Evolutionary conservation across 2,329 filamentous ascomycete genomes (phyloP), one percentile per base, ranked within the genome.

Genomic region (Ophiostoma ips): DNA sequence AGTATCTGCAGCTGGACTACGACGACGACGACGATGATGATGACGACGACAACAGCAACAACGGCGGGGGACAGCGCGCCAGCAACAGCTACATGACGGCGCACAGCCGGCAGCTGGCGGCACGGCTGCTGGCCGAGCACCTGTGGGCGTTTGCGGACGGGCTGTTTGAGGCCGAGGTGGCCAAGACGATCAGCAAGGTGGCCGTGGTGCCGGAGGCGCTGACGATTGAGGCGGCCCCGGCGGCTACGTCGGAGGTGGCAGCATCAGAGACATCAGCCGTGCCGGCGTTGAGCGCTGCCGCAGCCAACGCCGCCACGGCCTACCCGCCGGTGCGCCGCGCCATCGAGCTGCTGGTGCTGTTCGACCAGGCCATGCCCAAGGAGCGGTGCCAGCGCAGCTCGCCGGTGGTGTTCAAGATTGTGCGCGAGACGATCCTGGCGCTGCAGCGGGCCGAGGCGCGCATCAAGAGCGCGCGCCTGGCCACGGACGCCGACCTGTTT

Each of bases 341-440:
- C 0, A 65, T 80, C 10, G 75, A 77, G 55, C 64, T 83, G 18
- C 62, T 83, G 9, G 66, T 71, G 51, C 71, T 79, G 72, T 82
- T 81, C 58, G 79, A 82, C 55, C 74, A 76, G 55, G 73, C 73
- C 36, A 79, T 80, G 75, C 76, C 76, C 1, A 80, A 79, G 49
- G 76, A 80, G 58, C 68, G 76, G 63, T 76, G 75, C 67, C 66
- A 71, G 63, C 64, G 70, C 55, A 75, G 75, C 50, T 78, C 72
- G 47, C 67, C 72, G 0, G 72, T 79, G 1, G 68, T 80, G 5
- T 79, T 75, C 62, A 75, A 71, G 49, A 92, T 96, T 56, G 87
- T 98, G 24, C 84, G 90, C 59, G 87, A 94, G 64, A 92, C 89
- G 2, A 95, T 89, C 0, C 69, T 83, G 48, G 88, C 89, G 3